A percentile compares a stretch with the other conserved stretches of the same genome.
These are phyloP conservation scores for Paramecium primaurelia DNA, from an alignment of 73 alveolate genomes.

Conservation along the genomic window DNA sequence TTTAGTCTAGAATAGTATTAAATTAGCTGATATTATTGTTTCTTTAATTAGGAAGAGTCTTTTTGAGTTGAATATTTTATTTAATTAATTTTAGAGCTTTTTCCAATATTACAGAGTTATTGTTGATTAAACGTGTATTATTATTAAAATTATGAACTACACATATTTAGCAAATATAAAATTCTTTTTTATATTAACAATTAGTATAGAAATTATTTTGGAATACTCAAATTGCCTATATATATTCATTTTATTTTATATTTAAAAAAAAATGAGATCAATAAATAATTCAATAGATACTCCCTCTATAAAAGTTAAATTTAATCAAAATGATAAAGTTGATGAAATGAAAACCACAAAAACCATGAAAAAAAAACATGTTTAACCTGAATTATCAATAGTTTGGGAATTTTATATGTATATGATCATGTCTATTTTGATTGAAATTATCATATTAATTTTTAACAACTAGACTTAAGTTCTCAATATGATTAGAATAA, in stretches of 20 bases:
- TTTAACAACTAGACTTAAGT: background rate
- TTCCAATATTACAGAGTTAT: background rate
- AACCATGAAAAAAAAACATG: background rate
- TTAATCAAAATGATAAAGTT: background rate
- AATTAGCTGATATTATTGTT: background rate
- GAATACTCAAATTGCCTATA: background rate
- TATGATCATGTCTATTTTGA: background rate
- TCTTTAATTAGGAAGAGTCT: too few relatives aligned
- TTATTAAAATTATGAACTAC: background rate
- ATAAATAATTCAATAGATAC: background rate
- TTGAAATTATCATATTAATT: background rate
- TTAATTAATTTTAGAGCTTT: background rate
- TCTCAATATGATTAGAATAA: background rate
- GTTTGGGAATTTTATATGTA: background rate
- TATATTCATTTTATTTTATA: background rate
- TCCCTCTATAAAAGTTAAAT: background rate
- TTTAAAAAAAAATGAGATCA: conserved; percentile 9
- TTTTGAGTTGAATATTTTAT: background rate
- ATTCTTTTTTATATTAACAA: background rate
- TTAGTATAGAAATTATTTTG: background rate
- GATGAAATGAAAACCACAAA: conserved; percentile 8
- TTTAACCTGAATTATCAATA: background rate
- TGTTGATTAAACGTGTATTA: background rate
- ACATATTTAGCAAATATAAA: background rate
- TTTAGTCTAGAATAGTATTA: background rate